A percentile compares a stretch with the other conserved stretches of the same genome.
phyloP scores from a whole-genome alignment of 2,329 filamentous ascomycete species.

The Exophiala dermatitidis region DNA sequence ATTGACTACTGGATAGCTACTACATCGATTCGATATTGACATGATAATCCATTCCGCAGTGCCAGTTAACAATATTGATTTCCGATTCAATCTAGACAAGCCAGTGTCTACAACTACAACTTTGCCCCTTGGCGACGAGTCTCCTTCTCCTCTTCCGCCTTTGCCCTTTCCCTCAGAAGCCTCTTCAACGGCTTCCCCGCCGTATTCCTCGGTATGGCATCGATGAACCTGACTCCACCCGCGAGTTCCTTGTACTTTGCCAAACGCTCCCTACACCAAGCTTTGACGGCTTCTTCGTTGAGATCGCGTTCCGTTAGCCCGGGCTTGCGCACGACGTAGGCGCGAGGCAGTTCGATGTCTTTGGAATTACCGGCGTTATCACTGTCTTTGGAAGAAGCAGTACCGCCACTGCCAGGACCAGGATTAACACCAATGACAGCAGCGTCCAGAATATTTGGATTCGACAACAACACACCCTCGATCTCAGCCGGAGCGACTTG shows the following conservation, averaged over 20 bases:
- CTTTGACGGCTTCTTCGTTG: constrained; percentile 39
- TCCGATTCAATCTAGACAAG: neutral
- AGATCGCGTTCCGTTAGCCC: constrained; percentile 32
- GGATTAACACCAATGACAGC: constrained; percentile 42
- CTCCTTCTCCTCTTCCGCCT: constrained; percentile 1
- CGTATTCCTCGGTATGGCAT: constrained; percentile 43
- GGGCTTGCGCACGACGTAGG: constrained; percentile 43
- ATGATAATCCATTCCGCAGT: too few species aligned
- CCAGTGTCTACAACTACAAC: neutral
- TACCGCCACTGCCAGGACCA: too few species aligned
- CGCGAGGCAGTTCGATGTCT: constrained; percentile 29
- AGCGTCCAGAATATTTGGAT: constrained; percentile 40
- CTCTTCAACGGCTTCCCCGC: constrained; percentile 42
- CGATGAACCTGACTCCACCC: constrained; percentile 39
- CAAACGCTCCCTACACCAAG: constrained; percentile 38
- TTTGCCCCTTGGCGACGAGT: neutral
- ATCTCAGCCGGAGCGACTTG: constrained; percentile 45
- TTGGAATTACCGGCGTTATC: constrained; percentile 25
- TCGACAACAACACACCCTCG: constrained; percentile 40
- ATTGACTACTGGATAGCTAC: too few species aligned
- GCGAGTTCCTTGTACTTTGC: constrained; percentile 59
- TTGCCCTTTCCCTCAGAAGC: constrained; percentile 15
- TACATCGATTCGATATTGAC: too few species aligned
- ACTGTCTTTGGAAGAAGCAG: too few species aligned
- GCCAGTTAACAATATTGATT: too few species aligned